Base-by-base conservation (phyloP, 768 basidiomycete genomes). In the Mycena belliarum region DNA sequence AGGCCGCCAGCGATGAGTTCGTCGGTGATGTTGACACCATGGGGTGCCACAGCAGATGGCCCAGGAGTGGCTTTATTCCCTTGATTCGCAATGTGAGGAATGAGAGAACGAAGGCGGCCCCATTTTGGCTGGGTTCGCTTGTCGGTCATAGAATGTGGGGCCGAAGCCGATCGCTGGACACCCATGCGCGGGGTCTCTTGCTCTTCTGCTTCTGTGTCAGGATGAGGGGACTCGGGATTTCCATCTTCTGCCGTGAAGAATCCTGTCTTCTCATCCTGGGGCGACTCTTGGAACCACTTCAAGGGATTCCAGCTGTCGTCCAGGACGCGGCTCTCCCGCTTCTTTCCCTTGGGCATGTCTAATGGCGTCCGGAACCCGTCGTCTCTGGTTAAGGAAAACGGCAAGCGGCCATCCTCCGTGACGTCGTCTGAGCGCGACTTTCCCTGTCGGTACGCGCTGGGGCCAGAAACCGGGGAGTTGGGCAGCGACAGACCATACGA, bases 1-100 rank as follows among this genome's bases (percentile, higher is more conserved):
- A 95, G 81, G 18, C 91, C 89, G 6, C 91, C 89, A 3, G 85
- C 81, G 15, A 91, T 88, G 43, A 93, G 83, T 64, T 93, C 92
- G 61, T 93, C 90, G 6, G 83, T 89, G 49, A 93, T 88, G 65
- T 89, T 89, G 29, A 92, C 88, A 6, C 78, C 70, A 4, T 76
- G 70, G 1, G 82, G 74, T 1, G 81, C 71, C 24, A 87, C 78
- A 24, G 77, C 76, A 8, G 86, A 81, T 24, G 82, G 79, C 2
- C 76, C 75, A 6, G 72, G 68, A 8, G 75, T 67, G 33, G 64
- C 62, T 18, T 68, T 60, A 21, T 7, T 70, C 43, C 70, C 71
- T 42, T 69, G 75, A 41, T 69, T 75, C 65, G 66, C 75, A 49
- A 88, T 72, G 26, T 79, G 76, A 15, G 90, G 87, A 15, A 93